phyloP scores from a whole-genome alignment of 192 early-diverging fungal species.

The Backusella psychrophila region DNA sequence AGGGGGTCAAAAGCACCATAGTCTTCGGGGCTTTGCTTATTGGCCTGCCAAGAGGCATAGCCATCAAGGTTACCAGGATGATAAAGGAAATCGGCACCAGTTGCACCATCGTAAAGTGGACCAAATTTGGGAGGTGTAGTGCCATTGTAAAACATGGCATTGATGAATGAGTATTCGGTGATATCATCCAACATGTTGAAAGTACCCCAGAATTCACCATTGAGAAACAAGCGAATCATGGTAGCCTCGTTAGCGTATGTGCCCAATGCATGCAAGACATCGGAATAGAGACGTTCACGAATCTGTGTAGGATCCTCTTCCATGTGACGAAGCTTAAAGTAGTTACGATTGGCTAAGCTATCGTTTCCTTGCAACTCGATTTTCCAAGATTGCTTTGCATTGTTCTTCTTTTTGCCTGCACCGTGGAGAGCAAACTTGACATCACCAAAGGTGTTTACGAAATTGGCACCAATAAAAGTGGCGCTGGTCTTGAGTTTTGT shows the following conservation, averaged over 20 bases:
- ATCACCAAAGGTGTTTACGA: conserved; percentile 31
- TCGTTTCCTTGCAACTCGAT: conserved; percentile 24
- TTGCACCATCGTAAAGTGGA: conserved; percentile 42
- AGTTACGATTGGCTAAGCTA: conserved; percentile 32
- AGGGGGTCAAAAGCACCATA: conserved; percentile 29
- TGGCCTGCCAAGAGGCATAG: conserved; percentile 33
- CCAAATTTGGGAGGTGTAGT: conserved; percentile 32
- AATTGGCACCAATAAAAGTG: conserved; percentile 39
- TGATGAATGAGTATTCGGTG: conserved; percentile 40
- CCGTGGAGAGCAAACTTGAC: conserved; percentile 43
- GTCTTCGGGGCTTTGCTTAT: conserved; percentile 27
- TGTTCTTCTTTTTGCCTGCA: conserved; percentile 51
- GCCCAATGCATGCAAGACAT: conserved; percentile 42
- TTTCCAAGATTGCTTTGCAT: conserved; percentile 50
- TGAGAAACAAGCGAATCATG: conserved; percentile 45
- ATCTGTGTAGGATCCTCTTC: conserved; percentile 53
- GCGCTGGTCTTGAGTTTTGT: conserved; percentile 17
- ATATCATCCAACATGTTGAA: conserved; percentile 51
- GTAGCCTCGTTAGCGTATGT: conserved; percentile 44
- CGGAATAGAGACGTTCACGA: conserved; percentile 50
- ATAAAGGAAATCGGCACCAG: conserved; percentile 43
- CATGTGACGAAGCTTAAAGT: conserved; percentile 48
- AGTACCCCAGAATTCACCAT: conserved; percentile 42
- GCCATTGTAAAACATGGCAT: conserved; percentile 40
- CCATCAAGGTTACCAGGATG: conserved; percentile 19